Percentiles rank a stretch among this genome's conserved stretches.
These are phyloP conservation scores for Knufia petricola DNA, from an alignment of 2,329 filamentous ascomycete species.

Conservation along the genomic window DNA sequence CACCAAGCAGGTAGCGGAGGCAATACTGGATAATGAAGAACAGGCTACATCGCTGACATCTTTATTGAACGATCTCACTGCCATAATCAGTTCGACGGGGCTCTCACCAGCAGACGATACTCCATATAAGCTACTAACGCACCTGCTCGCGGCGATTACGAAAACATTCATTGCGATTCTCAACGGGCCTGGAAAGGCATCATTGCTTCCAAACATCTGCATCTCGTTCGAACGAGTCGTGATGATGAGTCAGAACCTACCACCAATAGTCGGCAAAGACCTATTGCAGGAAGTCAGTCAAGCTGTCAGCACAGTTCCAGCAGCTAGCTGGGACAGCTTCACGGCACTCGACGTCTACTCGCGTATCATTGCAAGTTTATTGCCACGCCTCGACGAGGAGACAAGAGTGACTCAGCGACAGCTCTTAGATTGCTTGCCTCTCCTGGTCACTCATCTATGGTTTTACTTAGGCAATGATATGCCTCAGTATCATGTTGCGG, in stretches of 20 bases:
- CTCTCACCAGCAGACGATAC: background rate
- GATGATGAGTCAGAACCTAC: background rate
- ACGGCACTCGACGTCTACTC: slow-evolving; percentile 13
- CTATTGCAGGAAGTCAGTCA: background rate
- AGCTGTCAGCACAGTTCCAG: background rate
- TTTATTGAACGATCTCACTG: background rate
- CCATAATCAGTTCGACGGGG: background rate
- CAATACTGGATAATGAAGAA: background rate
- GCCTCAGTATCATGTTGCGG: slow-evolving; percentile 91
- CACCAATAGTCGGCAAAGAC: background rate
- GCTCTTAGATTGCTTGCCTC: slow-evolving; percentile 54
- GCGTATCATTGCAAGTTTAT: slow-evolving; percentile 18
- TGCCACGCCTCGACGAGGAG: slow-evolving; percentile 15
- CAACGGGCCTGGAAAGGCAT: background rate
- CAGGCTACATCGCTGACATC: background rate
- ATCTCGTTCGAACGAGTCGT: slow-evolving; percentile 1
- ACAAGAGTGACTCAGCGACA: slow-evolving; percentile 24
- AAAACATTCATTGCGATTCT: background rate
- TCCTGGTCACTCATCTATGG: slow-evolving; percentile 68
- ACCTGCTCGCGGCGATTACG: background rate
- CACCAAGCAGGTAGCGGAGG: background rate
- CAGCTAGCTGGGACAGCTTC: background rate
- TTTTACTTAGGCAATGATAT: slow-evolving; percentile 66
- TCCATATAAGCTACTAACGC: background rate
- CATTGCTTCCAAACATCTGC: background rate